Percentiles rank a stretch among this genome's conserved stretches.
Evolutionary conservation across 768 basidiomycete species (phyloP).

Genomic region (Suillus cothurnatus): DNA sequence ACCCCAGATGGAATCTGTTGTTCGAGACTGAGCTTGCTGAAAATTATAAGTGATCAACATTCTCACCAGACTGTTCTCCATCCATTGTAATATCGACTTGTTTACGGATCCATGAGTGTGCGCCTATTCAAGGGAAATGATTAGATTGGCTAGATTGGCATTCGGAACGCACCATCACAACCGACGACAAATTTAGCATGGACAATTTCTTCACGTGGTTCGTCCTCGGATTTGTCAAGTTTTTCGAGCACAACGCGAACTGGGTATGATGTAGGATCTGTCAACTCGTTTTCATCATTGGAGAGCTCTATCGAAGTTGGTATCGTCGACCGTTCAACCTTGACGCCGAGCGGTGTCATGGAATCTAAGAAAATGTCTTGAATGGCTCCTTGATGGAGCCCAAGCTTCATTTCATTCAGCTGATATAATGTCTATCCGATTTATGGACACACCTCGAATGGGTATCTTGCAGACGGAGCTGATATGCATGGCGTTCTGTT

Average conservation of each 20-base stretch:
- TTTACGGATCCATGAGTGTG: slow-evolving; percentile 84
- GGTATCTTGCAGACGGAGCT: no score
- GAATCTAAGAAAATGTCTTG: slow-evolving; percentile 37
- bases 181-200: no score
- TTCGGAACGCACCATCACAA: slow-evolving; percentile 57
- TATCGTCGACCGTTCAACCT: slow-evolving; percentile 35
- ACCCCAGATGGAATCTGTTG: slow-evolving; percentile 43
- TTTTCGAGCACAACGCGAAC: no score
- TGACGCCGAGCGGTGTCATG: slow-evolving; percentile 28
- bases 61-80: no score
- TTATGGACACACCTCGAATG: no score
- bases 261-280: slow-evolving; percentile 23
- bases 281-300: slow-evolving; percentile 21
- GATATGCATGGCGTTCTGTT: no score
- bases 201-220: no score
- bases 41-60: background rate
- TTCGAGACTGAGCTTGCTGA: background rate
- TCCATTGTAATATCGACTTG: slow-evolving; percentile 66
- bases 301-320: slow-evolving; percentile 35
- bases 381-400: slow-evolving; percentile 38
- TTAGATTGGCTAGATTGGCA: background rate
- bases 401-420: slow-evolving; percentile 24
- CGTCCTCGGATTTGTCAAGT: no score
- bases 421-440: no score
- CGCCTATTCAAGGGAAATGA: slow-evolving; percentile 46